Conservation (phyloP, 2,329 filamentous ascomycete genomes). For the Nothophoma quercina region DNA sequence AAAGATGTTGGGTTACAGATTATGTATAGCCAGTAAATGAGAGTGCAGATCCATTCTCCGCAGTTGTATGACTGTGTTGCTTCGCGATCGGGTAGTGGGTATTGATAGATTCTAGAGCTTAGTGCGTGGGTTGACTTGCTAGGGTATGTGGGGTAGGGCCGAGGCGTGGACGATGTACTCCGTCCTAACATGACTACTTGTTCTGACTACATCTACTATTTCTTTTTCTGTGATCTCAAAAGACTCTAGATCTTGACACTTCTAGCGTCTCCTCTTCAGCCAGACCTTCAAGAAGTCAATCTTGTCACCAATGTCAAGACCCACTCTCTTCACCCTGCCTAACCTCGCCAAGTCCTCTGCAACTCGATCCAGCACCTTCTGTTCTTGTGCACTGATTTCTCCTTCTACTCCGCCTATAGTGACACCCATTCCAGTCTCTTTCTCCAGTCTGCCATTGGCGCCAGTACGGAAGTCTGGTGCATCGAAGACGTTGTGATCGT, state of each 20-base stretch:
- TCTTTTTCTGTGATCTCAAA: too few species aligned
- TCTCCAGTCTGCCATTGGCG: constrained; percentile 8
- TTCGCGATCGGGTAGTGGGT: too few species aligned
- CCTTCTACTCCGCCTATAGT: constrained; percentile 13
- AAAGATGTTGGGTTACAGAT: not conserved
- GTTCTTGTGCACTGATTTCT: constrained; percentile 59
- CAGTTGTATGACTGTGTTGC: too few species aligned
- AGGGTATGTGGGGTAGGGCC: too few species aligned
- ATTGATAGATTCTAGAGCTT: too few species aligned
- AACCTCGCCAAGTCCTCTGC: constrained; percentile 87
- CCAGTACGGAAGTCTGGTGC: constrained; percentile 34
- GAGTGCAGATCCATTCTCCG: too few species aligned
- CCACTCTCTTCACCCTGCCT: constrained; percentile 87
- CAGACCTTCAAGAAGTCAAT: constrained; percentile 78
- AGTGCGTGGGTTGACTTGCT: too few species aligned
- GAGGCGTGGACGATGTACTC: too few species aligned
- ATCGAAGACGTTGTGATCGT: constrained; percentile 46
- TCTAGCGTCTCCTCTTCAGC: constrained; percentile 53
- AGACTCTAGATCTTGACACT: too few species aligned
- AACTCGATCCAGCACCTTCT: constrained; percentile 76
- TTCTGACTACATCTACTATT: too few species aligned
- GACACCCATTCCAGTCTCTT: constrained; percentile 27
- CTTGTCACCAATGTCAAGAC: constrained; percentile 84
- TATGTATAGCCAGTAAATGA: not conserved
- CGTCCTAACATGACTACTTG: too few species aligned